Conservation (phyloP, 1,284 basidiomycete genomes). For the Farysia itapuensis region DNA sequence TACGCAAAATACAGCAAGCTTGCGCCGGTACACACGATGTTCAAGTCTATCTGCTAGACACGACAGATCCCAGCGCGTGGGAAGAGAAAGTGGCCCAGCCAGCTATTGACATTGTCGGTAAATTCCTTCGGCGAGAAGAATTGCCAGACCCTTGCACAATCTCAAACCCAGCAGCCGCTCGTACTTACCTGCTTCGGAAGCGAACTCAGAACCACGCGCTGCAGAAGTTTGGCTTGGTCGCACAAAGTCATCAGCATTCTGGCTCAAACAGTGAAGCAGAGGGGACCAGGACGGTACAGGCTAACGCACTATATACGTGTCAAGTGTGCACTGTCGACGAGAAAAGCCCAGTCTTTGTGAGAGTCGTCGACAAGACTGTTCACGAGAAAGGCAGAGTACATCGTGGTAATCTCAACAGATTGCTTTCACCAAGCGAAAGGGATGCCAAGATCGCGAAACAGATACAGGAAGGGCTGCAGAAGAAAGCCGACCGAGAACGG, state of each 20-base stretch:
- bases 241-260: too few relatives aligned
- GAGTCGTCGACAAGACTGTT: background rate
- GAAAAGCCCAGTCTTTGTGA: background rate
- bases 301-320: background rate
- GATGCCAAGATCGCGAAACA: background rate
- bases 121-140: constrained; percentile 65
- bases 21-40: constrained; percentile 44
- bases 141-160: constrained; percentile 69
- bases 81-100: constrained; percentile 53
- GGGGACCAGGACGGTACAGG: background rate
- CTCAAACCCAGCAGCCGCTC: constrained; percentile 65
- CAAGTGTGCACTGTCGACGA: background rate
- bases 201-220: background rate
- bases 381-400: constrained; percentile 1
- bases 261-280: background rate
- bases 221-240: background rate
- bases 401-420: background rate
- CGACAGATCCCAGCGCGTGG: constrained; percentile 68
- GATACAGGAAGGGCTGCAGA: background rate
- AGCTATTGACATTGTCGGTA: constrained; percentile 35
- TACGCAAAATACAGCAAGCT: constrained; percentile 52
- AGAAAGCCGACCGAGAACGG: too few relatives aligned
- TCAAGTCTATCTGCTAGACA: constrained; percentile 69
- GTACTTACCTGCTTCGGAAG: constrained; percentile 22
- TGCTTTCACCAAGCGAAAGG: too few relatives aligned